Base-by-base conservation (phyloP, 2,329 filamentous ascomycete genomes). In the Scedosporium minutisporum region DNA sequence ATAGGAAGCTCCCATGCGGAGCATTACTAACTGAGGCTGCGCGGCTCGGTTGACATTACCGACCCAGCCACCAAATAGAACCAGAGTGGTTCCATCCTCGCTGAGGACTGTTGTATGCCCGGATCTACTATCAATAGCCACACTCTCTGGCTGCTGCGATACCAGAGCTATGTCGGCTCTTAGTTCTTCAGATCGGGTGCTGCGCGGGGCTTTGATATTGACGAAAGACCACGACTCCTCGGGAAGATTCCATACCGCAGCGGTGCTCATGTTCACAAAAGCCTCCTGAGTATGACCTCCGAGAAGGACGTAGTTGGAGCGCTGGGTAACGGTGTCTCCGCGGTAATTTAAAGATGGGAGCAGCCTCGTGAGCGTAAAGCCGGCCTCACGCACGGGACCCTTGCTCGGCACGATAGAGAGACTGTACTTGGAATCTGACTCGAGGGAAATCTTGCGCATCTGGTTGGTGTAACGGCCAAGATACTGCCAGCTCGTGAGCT, bases 191-290 rank as follows among this genome's bases (percentile, higher is more conserved):
- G 67, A 27, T 66, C 66, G 21, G 29, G 63, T 29, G 16, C 69
- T 64, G n/a, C n/a, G n/a, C 1, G 80, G 76, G 3, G 77, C 74
- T 14, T 82, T 76, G n/a, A 93, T 84, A 1, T 82, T 79, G 27
- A 96, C 78, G 71, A 93, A 97, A 29, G 85, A 88, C 93, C 93
- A 97, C 61, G 84, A 87, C 70, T 92, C 87, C 69, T 96, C 89
- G 0, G 93, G 93, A 6, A 97, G 78, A 62, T 87, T 93, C 80
- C 93, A 96, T 1, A 97, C 78, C 0, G 92, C 93, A 1, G 93
- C 85, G 53, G 91, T 90, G 63, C 91, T 96, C 88, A 96, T 97
- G 72, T 97, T 96, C 76, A 97, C 87, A 71, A 96, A 97, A 0
- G 92, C 93, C 16, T 79, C 75, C 67, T 85, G 80, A 0, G 92